These are phyloP conservation scores for Colletotrichum sp. DNA, from an alignment of 2,329 filamentous ascomycete species.

Conservation along the genomic window DNA sequence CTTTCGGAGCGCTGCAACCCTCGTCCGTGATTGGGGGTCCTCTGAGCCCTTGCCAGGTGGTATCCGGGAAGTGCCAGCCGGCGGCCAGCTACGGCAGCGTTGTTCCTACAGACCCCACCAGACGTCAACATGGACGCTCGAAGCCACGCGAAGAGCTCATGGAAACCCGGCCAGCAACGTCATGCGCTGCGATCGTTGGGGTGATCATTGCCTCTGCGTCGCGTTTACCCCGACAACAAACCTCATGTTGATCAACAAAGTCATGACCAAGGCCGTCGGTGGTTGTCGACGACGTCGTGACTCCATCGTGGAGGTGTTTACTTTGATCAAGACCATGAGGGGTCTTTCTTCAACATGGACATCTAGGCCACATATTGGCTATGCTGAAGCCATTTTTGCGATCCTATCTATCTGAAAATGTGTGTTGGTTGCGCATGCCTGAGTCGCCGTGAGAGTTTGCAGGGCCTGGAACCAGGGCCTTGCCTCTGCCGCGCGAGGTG, in stretches of 20 bases:
- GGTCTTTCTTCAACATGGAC: neutral
- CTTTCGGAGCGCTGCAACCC: slow-evolving; percentile 15
- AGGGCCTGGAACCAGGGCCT: neutral
- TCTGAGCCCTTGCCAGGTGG: neutral
- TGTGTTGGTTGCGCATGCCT: neutral
- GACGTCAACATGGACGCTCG: neutral
- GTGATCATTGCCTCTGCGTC: neutral
- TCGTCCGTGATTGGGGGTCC: neutral
- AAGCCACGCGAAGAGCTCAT: neutral
- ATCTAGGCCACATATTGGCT: neutral
- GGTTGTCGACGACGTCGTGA: neutral
- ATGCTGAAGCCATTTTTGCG: neutral
- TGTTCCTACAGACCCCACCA: neutral
- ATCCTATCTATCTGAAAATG: neutral
- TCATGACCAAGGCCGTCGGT: neutral
- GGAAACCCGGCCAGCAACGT: neutral
- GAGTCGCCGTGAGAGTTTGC: neutral
- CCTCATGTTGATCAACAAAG: neutral
- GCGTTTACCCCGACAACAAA: neutral
- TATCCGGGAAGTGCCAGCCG: neutral
- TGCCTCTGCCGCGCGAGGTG: neutral
- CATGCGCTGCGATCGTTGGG: neutral
- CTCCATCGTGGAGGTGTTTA: neutral
- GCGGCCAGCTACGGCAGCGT: neutral
- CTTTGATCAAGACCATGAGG: neutral